These are phyloP conservation scores for Myxozyma geophila DNA, from an alignment of 805 yeast species.

Conservation along the genomic window DNA sequence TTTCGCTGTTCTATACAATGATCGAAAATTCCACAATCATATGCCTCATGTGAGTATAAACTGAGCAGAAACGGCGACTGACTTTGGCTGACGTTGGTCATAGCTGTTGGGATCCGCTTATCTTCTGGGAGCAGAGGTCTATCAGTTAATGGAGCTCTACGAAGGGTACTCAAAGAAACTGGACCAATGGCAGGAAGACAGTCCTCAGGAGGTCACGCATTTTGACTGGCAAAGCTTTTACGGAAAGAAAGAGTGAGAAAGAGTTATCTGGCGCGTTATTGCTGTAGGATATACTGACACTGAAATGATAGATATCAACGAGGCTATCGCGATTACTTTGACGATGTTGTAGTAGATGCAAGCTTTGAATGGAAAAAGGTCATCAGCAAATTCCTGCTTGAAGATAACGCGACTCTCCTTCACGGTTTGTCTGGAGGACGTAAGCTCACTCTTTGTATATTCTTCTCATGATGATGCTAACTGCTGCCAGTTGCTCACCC, in stretches of 20 bases:
- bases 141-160: slow-evolving; percentile 41
- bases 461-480: slow-evolving; percentile 9
- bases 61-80: background rate
- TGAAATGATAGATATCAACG: slow-evolving; percentile 40
- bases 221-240: slow-evolving; percentile 43
- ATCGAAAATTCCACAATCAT: slow-evolving; percentile 43
- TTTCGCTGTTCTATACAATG: slow-evolving; percentile 42
- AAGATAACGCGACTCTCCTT: slow-evolving; percentile 32
- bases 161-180: slow-evolving; percentile 40
- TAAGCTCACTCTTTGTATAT: slow-evolving; percentile 8
- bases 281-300: no score
- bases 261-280: background rate
- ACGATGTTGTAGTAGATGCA: slow-evolving; percentile 45
- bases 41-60: slow-evolving; percentile 40
- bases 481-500: slow-evolving; percentile 41
- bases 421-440: slow-evolving; percentile 33
- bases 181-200: slow-evolving; percentile 47
- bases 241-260: slow-evolving; percentile 40
- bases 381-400: slow-evolving; percentile 38
- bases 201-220: slow-evolving; percentile 47
- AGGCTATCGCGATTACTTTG: slow-evolving; percentile 48
- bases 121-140: slow-evolving; percentile 46
- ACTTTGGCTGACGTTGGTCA: background rate
- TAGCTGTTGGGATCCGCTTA: slow-evolving; percentile 45
- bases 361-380: slow-evolving; percentile 45